Evolutionary conservation across 495 filamentous ascomycete species (phyloP), one percentile per base, ranked within the genome.

Genomic region (Collariella sp.): DNA sequence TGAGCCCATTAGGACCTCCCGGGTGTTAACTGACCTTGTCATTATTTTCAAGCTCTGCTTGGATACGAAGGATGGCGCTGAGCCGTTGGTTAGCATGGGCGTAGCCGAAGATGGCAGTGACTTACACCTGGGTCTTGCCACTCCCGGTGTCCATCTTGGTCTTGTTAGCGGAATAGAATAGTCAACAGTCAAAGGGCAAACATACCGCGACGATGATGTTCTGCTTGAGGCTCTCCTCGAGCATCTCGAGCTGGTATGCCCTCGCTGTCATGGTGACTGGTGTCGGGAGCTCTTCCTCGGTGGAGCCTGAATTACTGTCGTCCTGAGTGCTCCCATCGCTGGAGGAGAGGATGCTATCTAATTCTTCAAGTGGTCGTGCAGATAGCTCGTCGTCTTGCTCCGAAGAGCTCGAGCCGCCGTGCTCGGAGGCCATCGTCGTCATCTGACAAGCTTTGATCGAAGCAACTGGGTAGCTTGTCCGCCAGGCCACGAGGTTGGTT

Each of bases 121-220:
- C 80, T 64, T 82, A 91, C 89, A 96, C 83, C 52, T 87, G 84
- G 2, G 91, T 96, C 69, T 97, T 97, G 9, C 91, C 91, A 64
- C 82, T 88, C 1, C 91, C 91, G 0, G 91, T 95, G 62, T 93
- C 89, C 90, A 96, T 95, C 86, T 91, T 55, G 23, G 11, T 0
- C 7, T 1, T 0, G 56, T 41, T 31, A 55, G 36, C 35, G n/a
- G 31, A 16, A 6, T 41, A 7, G 40, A 6, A 7, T 7, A 24
- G 2, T 20, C 13, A 18, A 4, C 12, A 23, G 5, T 18, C 29
- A 49, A 24, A 15, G 4, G 4, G 22, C 5, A 20, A 35, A 45
- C 81, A 24, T 74, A 91, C 89, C 13, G 83, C 83, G 49, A 96
- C 86, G 58, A 97, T 91, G 53, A 89, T 84, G 66, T 95, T 95